These are phyloP conservation scores for Coniella lustricola DNA, from an alignment of 2,329 filamentous ascomycete genomes.

Conservation along the genomic window DNA sequence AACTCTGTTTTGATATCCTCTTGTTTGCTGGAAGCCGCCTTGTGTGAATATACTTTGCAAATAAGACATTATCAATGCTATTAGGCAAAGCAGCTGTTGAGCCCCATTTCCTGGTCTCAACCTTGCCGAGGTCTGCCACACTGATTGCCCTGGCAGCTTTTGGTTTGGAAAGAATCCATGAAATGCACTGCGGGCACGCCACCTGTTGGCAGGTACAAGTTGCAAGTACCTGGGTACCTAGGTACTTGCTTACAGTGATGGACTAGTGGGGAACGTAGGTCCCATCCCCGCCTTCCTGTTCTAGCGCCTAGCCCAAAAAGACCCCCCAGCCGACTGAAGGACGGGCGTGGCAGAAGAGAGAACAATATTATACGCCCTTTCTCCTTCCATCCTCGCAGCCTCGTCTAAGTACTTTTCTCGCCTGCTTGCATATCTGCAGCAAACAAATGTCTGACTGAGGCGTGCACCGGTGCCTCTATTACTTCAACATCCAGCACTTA, in stretches of 20 bases:
- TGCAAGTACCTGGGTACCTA: constrained; percentile 1
- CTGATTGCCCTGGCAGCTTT: background rate
- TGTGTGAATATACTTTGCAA: too few species aligned
- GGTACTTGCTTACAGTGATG: background rate
- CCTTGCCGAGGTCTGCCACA: background rate
- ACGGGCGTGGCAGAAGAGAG: background rate
- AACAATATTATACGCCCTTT: background rate
- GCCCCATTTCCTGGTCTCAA: background rate
- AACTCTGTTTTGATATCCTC: too few species aligned
- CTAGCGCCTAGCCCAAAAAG: background rate
- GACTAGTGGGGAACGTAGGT: constrained; percentile 1
- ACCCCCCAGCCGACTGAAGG: constrained; percentile 1
- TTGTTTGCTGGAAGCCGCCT: too few species aligned
- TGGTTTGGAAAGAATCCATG: too few species aligned
- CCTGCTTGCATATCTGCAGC: too few species aligned
- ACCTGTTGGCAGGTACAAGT: too few species aligned
- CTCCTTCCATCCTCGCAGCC: constrained; percentile 1
- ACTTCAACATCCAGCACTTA: too few species aligned
- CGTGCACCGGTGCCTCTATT: too few species aligned
- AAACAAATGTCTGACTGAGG: too few species aligned
- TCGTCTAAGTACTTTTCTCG: constrained; percentile 13
- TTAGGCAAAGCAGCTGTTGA: too few species aligned
- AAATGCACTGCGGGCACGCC: too few species aligned
- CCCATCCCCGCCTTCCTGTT: constrained; percentile 11
- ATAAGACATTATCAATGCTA: too few species aligned